Percentiles rank a stretch among this genome's conserved stretches.
Evolutionary conservation across 352 stramenopile genomes (phyloP).

Genomic region (Phytopythium kandeliae): DNA sequence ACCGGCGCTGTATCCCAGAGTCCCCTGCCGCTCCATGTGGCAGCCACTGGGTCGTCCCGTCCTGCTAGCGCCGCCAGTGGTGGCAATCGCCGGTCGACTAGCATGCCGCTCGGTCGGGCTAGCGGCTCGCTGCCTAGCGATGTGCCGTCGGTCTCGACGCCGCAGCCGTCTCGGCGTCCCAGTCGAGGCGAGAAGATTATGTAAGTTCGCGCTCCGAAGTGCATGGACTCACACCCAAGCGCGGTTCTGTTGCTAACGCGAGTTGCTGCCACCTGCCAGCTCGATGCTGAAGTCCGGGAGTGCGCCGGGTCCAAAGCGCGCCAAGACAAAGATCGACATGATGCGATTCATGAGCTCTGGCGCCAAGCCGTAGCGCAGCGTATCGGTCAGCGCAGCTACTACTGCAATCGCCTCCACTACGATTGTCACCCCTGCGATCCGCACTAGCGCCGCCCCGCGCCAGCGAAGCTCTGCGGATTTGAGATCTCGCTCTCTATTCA

Average conservation of each 20-base stretch:
- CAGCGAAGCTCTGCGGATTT: too few species aligned
- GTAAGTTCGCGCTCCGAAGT: too few species aligned
- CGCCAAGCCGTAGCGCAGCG: slow-evolving; percentile 17
- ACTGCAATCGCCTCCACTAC: too few species aligned
- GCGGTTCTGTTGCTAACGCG: slow-evolving; percentile 7
- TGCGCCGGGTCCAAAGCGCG: slow-evolving; percentile 7
- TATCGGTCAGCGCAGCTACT: too few species aligned
- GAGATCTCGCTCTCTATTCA: too few species aligned
- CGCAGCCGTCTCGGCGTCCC: slow-evolving; percentile 10
- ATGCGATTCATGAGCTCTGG: slow-evolving; percentile 74
- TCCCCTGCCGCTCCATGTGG: slow-evolving; percentile 1
- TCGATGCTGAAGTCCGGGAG: slow-evolving; percentile 15
- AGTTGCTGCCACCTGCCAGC: slow-evolving; percentile 3
- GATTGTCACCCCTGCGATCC: too few species aligned
- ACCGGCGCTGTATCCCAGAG: slow-evolving; percentile 43
- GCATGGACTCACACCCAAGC: too few species aligned
- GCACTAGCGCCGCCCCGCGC: too few species aligned
- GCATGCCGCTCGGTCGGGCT: too few species aligned
- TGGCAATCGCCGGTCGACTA: too few species aligned
- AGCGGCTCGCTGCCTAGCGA: too few species aligned
- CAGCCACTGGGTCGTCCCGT: background rate
- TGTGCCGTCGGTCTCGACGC: too few species aligned
- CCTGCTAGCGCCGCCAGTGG: background rate
- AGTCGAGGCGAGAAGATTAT: slow-evolving; percentile 52
- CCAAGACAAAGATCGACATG: slow-evolving; percentile 72